Evolutionary conservation across 352 stramenopile species (phyloP).

Genomic region (Sclerospora graminicola): DNA sequence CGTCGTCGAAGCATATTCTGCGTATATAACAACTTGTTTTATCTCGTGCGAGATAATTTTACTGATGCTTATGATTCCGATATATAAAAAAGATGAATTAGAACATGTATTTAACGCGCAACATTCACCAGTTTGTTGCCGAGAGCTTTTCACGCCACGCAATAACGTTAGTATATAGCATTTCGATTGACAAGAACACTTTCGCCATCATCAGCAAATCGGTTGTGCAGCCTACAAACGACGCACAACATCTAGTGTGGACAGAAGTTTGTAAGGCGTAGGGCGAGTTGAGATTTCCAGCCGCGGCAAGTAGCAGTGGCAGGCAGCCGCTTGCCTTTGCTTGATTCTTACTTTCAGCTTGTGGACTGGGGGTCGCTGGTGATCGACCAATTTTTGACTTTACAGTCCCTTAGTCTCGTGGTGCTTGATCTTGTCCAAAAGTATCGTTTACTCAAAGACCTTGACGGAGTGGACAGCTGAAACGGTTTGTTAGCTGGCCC

Average conservation of each 20-base stretch:
- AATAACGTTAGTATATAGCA: conserved; percentile 42
- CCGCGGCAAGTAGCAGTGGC: conserved; percentile 68
- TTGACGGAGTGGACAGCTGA: too few species aligned
- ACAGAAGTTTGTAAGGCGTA: conserved; percentile 63
- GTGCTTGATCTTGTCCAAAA: too few species aligned
- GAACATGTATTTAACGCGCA: conserved; percentile 78
- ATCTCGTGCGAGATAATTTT: too few species aligned
- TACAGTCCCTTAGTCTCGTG: neutral
- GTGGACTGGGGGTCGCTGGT: conserved; percentile 18
- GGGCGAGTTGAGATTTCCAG: conserved; percentile 60
- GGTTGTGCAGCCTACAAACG: conserved; percentile 63
- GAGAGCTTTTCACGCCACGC: conserved; percentile 49
- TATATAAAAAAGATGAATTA: conserved; percentile 80
- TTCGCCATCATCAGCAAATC: conserved; percentile 78
- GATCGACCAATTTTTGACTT: conserved; percentile 75
- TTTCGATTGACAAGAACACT: conserved; percentile 75
- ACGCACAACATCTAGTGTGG: conserved; percentile 77
- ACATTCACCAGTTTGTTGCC: conserved; percentile 81
- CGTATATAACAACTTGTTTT: too few species aligned
- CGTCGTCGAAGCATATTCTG: conserved; percentile 50
- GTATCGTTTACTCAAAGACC: too few species aligned
- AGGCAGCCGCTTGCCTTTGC: conserved; percentile 25
- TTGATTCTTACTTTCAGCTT: too few species aligned
- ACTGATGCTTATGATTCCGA: too few species aligned
- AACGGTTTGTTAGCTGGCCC: too few species aligned